A percentile compares a stretch with the other conserved stretches of the same genome.
phyloP scores from a whole-genome alignment of 2,329 filamentous ascomycete genomes.

The Xylogone sp. region DNA sequence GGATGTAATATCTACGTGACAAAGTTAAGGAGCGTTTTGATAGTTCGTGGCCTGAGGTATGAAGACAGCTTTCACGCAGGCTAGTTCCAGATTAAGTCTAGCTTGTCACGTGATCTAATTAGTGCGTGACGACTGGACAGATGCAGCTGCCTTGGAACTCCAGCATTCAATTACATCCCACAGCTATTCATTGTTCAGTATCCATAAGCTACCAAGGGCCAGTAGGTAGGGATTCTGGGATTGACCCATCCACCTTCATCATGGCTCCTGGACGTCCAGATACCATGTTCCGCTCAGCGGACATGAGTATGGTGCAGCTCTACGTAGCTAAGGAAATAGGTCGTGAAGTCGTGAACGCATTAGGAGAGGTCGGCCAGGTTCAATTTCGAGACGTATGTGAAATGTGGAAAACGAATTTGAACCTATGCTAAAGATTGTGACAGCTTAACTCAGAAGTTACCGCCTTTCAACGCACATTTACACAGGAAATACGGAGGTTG shows the following conservation, averaged over 20 bases:
- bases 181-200: neutral
- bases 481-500: slow-evolving; percentile 92
- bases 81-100: neutral
- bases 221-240: neutral
- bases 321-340: slow-evolving; percentile 99
- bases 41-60: neutral
- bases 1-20: no score
- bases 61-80: neutral
- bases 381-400: slow-evolving; percentile 86
- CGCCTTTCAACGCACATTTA: slow-evolving; percentile 96
- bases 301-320: slow-evolving; percentile 99
- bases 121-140: neutral
- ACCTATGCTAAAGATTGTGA: slow-evolving; percentile 16
- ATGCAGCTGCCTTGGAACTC: neutral
- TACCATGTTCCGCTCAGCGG: slow-evolving; percentile 98
- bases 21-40: no score
- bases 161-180: neutral
- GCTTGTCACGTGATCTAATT: neutral
- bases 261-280: slow-evolving; percentile 67
- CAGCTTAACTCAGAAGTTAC: slow-evolving; percentile 90
- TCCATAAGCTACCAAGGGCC: neutral
- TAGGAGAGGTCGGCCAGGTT: slow-evolving; percentile 93
- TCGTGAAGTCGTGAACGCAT: slow-evolving; percentile 91
- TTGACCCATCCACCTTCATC: slow-evolving; percentile 15
- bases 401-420: neutral